These are phyloP conservation scores for Fusarium pseudograminearum DNA, from an alignment of 2,329 filamentous ascomycete species.

Conservation along the genomic window DNA sequence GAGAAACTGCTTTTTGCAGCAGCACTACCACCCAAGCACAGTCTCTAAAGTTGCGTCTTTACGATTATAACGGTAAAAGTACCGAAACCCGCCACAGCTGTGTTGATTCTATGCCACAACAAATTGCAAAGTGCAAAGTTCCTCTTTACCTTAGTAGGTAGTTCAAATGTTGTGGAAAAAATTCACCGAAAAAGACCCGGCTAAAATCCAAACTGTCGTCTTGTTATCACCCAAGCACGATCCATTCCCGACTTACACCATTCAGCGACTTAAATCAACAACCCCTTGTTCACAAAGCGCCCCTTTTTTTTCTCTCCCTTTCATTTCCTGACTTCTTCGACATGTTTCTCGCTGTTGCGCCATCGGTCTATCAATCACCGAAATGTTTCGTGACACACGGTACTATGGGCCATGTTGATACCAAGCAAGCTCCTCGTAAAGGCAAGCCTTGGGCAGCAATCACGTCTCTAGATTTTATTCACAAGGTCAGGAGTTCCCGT, in stretches of 20 bases:
- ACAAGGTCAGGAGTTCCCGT: slow-evolving; percentile 65
- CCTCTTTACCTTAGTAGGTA: slow-evolving; percentile 57
- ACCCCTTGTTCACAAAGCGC: no score
- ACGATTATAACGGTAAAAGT: neutral
- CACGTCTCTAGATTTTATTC: slow-evolving; percentile 72
- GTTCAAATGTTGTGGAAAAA: slow-evolving; percentile 11
- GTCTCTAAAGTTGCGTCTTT: neutral
- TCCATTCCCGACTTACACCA: slow-evolving; percentile 22
- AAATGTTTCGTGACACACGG: slow-evolving; percentile 83
- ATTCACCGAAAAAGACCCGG: slow-evolving; percentile 49
- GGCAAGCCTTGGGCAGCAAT: slow-evolving; percentile 82
- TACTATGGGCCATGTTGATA: slow-evolving; percentile 76
- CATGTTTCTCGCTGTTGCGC: slow-evolving; percentile 61
- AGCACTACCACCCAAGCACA: neutral
- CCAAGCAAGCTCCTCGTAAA: slow-evolving; percentile 75
- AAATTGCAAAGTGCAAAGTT: slow-evolving; percentile 60
- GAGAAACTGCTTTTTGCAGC: neutral
- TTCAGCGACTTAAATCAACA: neutral
- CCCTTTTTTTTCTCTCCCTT: neutral
- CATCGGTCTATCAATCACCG: slow-evolving; percentile 64
- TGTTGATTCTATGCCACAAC: slow-evolving; percentile 15
- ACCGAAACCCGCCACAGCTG: neutral
- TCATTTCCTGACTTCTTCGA: neutral
- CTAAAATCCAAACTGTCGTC: slow-evolving; percentile 24
- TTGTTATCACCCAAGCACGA: slow-evolving; percentile 9